Conservation (phyloP, 345 rosid species). For the Cardiospermum halicacabum region DNA sequence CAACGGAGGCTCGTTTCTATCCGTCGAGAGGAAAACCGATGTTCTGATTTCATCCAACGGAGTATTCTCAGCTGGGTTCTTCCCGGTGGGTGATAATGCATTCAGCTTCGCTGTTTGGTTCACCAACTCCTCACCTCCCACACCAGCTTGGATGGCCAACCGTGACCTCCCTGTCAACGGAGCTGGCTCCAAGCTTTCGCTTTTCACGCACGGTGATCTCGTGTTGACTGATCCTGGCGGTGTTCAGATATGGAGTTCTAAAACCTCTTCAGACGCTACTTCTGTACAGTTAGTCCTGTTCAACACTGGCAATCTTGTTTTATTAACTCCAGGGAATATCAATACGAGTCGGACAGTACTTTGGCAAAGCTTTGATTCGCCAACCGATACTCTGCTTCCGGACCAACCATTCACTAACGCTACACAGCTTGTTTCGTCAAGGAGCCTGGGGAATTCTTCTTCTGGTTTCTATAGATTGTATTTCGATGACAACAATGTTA, state of each 20-base stretch:
- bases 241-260: slow-evolving; percentile 14
- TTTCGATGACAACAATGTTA: slow-evolving; percentile 30
- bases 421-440: slow-evolving; percentile 23
- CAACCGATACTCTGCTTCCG: slow-evolving; percentile 39
- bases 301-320: slow-evolving; percentile 36
- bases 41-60: slow-evolving; percentile 19
- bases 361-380: slow-evolving; percentile 37
- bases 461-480: slow-evolving; percentile 25
- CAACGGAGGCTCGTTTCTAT: slow-evolving; percentile 25
- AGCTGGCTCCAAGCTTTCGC: slow-evolving; percentile 27
- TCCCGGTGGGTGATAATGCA: slow-evolving; percentile 26
- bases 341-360: too few species aligned
- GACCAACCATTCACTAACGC: slow-evolving; percentile 23
- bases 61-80: slow-evolving; percentile 31
- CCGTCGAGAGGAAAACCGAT: slow-evolving; percentile 19
- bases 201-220: slow-evolving; percentile 11
- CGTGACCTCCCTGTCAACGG: slow-evolving; percentile 38
- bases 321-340: neutral
- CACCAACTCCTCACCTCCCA: slow-evolving; percentile 8
- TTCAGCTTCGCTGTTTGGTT: slow-evolving; percentile 32
- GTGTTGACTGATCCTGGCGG: slow-evolving; percentile 15
- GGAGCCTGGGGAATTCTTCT: slow-evolving; percentile 28
- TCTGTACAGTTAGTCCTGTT: slow-evolving; percentile 14
- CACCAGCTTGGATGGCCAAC: slow-evolving; percentile 42
- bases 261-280: neutral